Percentiles rank a stretch among this genome's conserved stretches.
These are phyloP conservation scores for Boletus reticulatus DNA, from an alignment of 768 basidiomycete species.

Conservation along the genomic window DNA sequence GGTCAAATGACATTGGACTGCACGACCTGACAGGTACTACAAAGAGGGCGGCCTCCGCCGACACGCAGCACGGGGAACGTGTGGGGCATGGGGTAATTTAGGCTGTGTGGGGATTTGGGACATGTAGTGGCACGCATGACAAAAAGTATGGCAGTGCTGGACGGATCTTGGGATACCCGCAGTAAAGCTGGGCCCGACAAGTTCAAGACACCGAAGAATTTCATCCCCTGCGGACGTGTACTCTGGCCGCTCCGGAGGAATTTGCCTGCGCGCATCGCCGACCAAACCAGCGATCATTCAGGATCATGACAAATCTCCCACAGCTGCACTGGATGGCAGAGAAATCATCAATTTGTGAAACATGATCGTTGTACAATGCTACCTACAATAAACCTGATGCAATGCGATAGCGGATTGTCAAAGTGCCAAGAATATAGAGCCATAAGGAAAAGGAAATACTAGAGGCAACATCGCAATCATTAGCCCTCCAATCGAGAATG, in stretches of 20 bases:
- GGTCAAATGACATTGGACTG: constrained; percentile 8
- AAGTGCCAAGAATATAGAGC: constrained; percentile 29
- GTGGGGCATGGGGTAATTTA: constrained; percentile 26
- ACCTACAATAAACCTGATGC: constrained; percentile 31
- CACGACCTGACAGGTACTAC: constrained; percentile 17
- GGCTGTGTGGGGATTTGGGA: constrained; percentile 14
- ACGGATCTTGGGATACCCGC: constrained; percentile 24
- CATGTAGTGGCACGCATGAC: constrained; percentile 2
- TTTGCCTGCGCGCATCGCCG: constrained; percentile 3
- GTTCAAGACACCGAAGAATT: not conserved
- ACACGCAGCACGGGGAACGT: constrained; percentile 19
- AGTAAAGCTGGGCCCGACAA: not conserved
- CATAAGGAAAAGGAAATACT: constrained; percentile 23
- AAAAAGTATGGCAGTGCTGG: constrained; percentile 11
- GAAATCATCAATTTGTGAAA: constrained; percentile 8
- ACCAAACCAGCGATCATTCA: not conserved
- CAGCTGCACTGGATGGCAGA: not conserved
- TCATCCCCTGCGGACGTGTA: not conserved
- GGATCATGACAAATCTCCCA: not conserved
- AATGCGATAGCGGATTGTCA: constrained; percentile 26
- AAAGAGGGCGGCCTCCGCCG: constrained; percentile 23
- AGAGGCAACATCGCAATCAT: constrained; percentile 28
- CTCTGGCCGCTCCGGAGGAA: not conserved
- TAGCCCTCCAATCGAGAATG: constrained; percentile 31
- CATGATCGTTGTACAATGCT: constrained; percentile 26